These are phyloP conservation scores for Pulveroboletus ravenelii DNA, from an alignment of 768 basidiomycete genomes.

Conservation along the genomic window DNA sequence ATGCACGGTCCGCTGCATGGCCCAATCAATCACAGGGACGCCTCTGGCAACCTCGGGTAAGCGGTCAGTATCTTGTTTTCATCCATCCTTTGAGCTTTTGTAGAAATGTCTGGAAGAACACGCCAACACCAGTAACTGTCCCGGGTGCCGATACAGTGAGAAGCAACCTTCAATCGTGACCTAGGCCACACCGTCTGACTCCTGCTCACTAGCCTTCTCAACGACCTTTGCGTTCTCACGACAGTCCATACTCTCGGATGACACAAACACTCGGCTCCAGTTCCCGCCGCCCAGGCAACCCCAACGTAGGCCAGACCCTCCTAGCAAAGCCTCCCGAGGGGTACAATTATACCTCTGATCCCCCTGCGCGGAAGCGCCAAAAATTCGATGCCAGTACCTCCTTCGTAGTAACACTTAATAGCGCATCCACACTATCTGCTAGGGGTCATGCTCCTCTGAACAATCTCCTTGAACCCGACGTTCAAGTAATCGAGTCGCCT, in stretches of 20 bases:
- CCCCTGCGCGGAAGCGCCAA: slow-evolving; percentile 20
- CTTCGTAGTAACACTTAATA: background rate
- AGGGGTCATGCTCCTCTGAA: background rate
- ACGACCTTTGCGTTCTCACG: slow-evolving; percentile 1
- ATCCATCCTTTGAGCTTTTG: slow-evolving; percentile 5
- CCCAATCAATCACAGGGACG: slow-evolving; percentile 28
- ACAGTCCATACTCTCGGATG: slow-evolving; percentile 10
- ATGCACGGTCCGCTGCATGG: slow-evolving; percentile 8
- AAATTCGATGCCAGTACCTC: slow-evolving; percentile 11
- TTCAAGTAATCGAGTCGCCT: slow-evolving; percentile 17
- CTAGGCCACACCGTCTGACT: slow-evolving; percentile 3
- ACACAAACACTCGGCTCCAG: background rate
- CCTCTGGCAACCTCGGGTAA: slow-evolving; percentile 21
- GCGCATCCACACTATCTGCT: slow-evolving; percentile 2
- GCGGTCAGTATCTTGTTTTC: slow-evolving; percentile 3
- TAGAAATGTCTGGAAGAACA: slow-evolving; percentile 14
- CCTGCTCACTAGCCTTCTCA: slow-evolving; percentile 7
- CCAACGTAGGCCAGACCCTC: slow-evolving; percentile 18
- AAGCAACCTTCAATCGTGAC: background rate
- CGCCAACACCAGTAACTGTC: slow-evolving; percentile 20
- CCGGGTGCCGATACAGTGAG: slow-evolving; percentile 18
- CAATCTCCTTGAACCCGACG: slow-evolving; percentile 16
- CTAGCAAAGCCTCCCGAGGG: slow-evolving; percentile 6
- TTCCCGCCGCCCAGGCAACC: slow-evolving; percentile 16
- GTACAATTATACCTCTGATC: background rate